Percentiles rank a stretch among this genome's conserved stretches.
These are phyloP conservation scores for Rhynchospora tenuis DNA, from an alignment of 176 grass and related monocot genomes.

Conservation along the genomic window DNA sequence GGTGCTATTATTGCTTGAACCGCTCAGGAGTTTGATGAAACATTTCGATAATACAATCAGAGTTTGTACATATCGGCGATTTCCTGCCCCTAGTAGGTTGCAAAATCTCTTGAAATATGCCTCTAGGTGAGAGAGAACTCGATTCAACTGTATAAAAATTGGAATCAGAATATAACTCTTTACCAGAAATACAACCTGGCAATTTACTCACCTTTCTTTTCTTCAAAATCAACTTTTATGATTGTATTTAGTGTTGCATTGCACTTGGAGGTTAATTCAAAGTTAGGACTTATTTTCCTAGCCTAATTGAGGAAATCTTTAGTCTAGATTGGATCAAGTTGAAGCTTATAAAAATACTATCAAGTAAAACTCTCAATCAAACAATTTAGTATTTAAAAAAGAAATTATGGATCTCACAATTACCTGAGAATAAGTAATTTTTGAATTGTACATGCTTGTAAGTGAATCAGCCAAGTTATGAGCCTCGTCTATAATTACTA, in stretches of 20 bases:
- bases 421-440: slow-evolving; percentile 64
- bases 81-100: slow-evolving; percentile 65
- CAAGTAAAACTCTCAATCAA: neutral
- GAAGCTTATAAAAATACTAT: neutral
- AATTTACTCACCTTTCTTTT: slow-evolving; percentile 5
- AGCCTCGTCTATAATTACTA: slow-evolving; percentile 95
- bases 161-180: slow-evolving; percentile 2
- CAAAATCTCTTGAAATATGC: slow-evolving; percentile 73
- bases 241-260: neutral
- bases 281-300: neutral
- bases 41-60: slow-evolving; percentile 61
- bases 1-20: slow-evolving; percentile 27
- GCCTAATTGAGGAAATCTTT: neutral
- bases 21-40: slow-evolving; percentile 45
- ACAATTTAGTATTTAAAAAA: neutral
- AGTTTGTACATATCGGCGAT: slow-evolving; percentile 85
- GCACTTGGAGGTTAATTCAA: neutral
- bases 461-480: slow-evolving; percentile 83
- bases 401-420: neutral
- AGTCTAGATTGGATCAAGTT: neutral
- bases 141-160: slow-evolving; percentile 46
- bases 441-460: slow-evolving; percentile 89
- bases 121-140: slow-evolving; percentile 58
- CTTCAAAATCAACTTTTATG: neutral
- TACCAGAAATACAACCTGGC: slow-evolving; percentile 24